phyloP scores from a whole-genome alignment of 1,284 basidiomycete species.

The Sanguinoderma infundibulare region DNA sequence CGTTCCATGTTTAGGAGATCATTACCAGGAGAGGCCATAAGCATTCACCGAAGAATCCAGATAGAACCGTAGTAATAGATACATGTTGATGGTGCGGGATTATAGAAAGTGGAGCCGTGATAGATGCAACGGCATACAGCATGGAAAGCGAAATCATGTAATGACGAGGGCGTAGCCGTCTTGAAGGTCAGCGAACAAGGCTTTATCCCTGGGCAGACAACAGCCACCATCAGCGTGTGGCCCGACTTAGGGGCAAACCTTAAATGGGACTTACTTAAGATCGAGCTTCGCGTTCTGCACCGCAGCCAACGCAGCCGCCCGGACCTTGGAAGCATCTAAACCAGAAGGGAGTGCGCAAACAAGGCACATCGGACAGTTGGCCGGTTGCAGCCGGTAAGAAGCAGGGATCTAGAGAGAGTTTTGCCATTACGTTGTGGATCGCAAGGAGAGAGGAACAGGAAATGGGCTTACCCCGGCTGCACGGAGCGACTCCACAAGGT shows the following conservation, averaged over 20 bases:
- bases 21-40: slow-evolving; percentile 2
- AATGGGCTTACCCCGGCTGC: slow-evolving; percentile 55
- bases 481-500: slow-evolving; percentile 61
- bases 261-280: slow-evolving; percentile 45
- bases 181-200: slow-evolving; percentile 55
- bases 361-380: slow-evolving; percentile 60
- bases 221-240: background rate
- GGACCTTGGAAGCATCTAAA: slow-evolving; percentile 44
- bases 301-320: slow-evolving; percentile 46
- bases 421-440: background rate
- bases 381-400: slow-evolving; percentile 65
- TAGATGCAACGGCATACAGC: slow-evolving; percentile 6
- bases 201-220: slow-evolving; percentile 46
- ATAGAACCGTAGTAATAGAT: slow-evolving; percentile 25
- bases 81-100: slow-evolving; percentile 17
- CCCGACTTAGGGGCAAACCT: background rate
- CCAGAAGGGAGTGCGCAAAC: slow-evolving; percentile 54
- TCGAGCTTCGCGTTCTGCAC: slow-evolving; percentile 49
- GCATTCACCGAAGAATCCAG: slow-evolving; percentile 18
- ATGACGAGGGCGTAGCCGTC: slow-evolving; percentile 60
- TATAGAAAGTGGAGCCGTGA: slow-evolving; percentile 5
- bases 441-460: background rate
- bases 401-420: slow-evolving; percentile 50
- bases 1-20: background rate
- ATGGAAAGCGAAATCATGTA: slow-evolving; percentile 40